Conservation (phyloP, 768 basidiomycete species). For the Termitomyces sp. region DNA sequence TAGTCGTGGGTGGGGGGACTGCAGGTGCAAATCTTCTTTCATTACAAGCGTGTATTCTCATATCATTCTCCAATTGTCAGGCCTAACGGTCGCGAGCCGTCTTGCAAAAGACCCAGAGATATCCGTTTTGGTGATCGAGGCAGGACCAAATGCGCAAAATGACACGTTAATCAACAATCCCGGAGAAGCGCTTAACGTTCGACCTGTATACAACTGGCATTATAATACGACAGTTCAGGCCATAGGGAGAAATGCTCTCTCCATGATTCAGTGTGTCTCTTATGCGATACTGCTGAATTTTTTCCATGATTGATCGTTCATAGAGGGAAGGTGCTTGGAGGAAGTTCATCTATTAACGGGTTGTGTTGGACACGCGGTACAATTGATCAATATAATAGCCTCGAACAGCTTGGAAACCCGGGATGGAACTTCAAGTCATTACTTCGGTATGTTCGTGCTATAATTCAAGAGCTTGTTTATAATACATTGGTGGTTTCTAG, state of each 20-base stretch:
- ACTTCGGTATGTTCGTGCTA: neutral
- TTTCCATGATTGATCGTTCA: conserved; percentile 9
- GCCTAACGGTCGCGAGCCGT: conserved; percentile 11
- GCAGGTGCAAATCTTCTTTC: conserved; percentile 1
- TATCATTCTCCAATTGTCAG: neutral
- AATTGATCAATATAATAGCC: conserved; percentile 11
- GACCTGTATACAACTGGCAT: conserved; percentile 2
- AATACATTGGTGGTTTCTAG: neutral
- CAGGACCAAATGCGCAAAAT: conserved; percentile 11
- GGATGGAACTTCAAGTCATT: conserved; percentile 17
- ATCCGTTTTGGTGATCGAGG: conserved; percentile 9
- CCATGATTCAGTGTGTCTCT: conserved; percentile 4
- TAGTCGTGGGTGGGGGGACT: conserved; percentile 11
- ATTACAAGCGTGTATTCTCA: no score
- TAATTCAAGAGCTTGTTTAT: neutral
- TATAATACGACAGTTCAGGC: conserved; percentile 8
- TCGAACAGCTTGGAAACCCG: conserved; percentile 14
- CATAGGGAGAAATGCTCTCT: neutral
- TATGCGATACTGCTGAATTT: neutral
- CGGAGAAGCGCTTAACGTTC: neutral
- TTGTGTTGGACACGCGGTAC: conserved; percentile 15
- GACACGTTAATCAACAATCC: conserved; percentile 10
- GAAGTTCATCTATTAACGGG: conserved; percentile 14
- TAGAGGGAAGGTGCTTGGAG: conserved; percentile 15
- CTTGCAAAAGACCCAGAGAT: conserved; percentile 2